Evolutionary conservation across 2,329 filamentous ascomycete species (phyloP).

Genomic region (Penicillium vulpinum): DNA sequence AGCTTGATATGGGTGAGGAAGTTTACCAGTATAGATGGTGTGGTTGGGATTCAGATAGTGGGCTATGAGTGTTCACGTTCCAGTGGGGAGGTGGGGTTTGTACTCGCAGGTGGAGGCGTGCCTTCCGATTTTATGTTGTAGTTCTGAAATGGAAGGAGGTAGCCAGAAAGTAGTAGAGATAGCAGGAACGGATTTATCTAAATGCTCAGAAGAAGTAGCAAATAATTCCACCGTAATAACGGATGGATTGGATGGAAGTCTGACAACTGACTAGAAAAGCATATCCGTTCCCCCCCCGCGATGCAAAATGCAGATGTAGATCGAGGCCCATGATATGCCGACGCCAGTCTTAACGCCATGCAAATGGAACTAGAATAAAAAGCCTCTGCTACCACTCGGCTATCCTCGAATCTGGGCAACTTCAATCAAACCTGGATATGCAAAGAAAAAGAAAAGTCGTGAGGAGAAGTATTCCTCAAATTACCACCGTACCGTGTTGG

Average conservation of each 20-base stretch:
- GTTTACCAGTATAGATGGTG: too few relatives aligned
- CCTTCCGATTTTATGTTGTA: not conserved
- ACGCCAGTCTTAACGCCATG: conserved; percentile 2
- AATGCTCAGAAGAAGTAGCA: too few relatives aligned
- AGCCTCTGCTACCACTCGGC: not conserved
- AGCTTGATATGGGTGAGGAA: too few relatives aligned
- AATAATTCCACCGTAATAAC: not conserved
- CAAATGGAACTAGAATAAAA: not conserved
- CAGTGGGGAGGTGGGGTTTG: not conserved
- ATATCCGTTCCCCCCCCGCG: not conserved
- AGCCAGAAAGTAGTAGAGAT: not conserved
- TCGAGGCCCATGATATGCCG: not conserved
- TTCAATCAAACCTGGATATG: not conserved
- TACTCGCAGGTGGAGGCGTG: not conserved
- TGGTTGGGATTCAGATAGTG: too few relatives aligned
- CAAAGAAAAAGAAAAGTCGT: not conserved
- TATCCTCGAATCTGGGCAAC: not conserved
- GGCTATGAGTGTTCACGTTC: too few relatives aligned
- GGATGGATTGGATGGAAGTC: not conserved
- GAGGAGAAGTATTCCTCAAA: not conserved
- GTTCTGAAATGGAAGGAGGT: not conserved
- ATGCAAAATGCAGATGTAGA: not conserved
- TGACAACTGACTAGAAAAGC: not conserved
- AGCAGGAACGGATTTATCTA: not conserved
- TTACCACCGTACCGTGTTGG: not conserved